Conservation (phyloP, 768 basidiomycete genomes). For the Bullera alba region DNA sequence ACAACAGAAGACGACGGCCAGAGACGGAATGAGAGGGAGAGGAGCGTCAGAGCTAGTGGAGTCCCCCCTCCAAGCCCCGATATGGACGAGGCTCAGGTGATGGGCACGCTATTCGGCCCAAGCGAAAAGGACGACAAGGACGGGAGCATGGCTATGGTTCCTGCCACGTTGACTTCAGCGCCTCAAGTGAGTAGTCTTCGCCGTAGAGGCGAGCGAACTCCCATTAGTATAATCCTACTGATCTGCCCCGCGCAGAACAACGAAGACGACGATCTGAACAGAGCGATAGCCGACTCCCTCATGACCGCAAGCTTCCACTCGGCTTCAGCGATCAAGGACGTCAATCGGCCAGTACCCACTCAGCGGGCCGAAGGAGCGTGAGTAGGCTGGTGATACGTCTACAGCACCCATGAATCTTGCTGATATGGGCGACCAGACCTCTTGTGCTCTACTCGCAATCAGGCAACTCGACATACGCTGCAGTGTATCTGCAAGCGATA, state of each 20-base stretch:
- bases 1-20: constrained; percentile 2
- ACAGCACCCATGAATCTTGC: neutral
- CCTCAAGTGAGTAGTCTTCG: constrained; percentile 10
- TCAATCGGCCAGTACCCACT: constrained; percentile 13
- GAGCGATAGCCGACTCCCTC: constrained; percentile 40
- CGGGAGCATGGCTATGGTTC: constrained; percentile 24
- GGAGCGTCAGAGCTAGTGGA: constrained; percentile 26
- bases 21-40: constrained; percentile 17
- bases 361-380: constrained; percentile 24
- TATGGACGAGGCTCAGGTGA: constrained; percentile 7
- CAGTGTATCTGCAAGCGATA: constrained; percentile 28
- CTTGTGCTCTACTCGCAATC: constrained; percentile 25
- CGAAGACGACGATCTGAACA: constrained; percentile 35
- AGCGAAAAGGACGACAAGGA: constrained; percentile 31
- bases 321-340: constrained; percentile 18
- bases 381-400: constrained; percentile 9
- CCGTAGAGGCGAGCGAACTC: too few species aligned
- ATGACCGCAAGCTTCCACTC: constrained; percentile 42
- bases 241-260: too few species aligned
- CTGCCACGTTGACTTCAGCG: neutral
- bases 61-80: constrained; percentile 33
- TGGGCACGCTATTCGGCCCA: constrained; percentile 26
- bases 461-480: constrained; percentile 24
- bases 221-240: too few species aligned
- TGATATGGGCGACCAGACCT: constrained; percentile 21